Base-by-base conservation (phyloP, 208 protist species). In the Wallacemonas sp. region DNA sequence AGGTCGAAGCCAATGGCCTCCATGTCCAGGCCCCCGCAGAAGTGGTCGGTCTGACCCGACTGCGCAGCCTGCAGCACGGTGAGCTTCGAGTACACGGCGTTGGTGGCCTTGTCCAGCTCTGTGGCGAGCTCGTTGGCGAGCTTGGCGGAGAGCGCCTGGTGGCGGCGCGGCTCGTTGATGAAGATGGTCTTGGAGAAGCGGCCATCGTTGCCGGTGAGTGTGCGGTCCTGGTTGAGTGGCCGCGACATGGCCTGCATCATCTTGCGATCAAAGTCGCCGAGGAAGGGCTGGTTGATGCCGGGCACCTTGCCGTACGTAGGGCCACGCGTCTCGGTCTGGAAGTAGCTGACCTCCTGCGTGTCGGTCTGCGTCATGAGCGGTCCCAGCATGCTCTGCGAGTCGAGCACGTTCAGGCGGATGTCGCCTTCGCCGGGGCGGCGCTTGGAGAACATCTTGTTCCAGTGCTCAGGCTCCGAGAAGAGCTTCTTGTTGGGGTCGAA, bases 161-260 rank as follows among this genome's bases (percentile, higher is more conserved):
- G 59, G 16, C 75, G 78, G 29, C 66, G 66, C 22, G 92, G 83
- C 36, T 93, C 84, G 76, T 97, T 97, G 50, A 97, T 77, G 81
- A 87, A 95, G 64, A 97, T 81, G 3, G 84, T 89, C 48, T 93
- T 93, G 29, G 85, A 92, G 69, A 95, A 97, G 28, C 87, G 84
- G 23, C 92, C 92, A 63, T 92, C 81, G 71, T 93, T 94, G 31
- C 72, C 76, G 14, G 87, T 92, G 63, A 94, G 78, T 28, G 86
- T 95, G 67, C 73, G 84, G 59, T 86, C 72, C 33, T 69, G 64
- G 76, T 93, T 94, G 7, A 95, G 72, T 54, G 92, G 83, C 16
- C 72, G 64, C 11, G 89, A 90, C 87, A 97, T 94, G 25, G 87
- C 85, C 76, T 95, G 89, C 87, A 94, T 95, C 87, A 95, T 97